Conservation (phyloP, 1,284 basidiomycete genomes). For the Calocybe gambosa region DNA sequence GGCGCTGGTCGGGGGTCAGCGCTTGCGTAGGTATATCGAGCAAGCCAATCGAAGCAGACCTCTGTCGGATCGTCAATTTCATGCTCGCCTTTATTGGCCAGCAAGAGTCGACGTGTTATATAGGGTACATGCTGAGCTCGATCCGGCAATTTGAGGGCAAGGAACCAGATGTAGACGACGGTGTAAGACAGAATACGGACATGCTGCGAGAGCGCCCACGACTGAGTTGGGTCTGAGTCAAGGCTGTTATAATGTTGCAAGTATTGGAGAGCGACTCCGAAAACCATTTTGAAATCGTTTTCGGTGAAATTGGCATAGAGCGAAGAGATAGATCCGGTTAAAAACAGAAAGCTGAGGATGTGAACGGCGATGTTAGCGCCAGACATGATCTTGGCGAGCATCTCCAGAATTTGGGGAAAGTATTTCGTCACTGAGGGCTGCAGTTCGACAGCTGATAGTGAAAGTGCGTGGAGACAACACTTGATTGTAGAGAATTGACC, state of each 20-base stretch:
- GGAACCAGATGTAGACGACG: slow-evolving; percentile 94
- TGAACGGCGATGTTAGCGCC: slow-evolving; percentile 92
- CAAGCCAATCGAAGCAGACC: slow-evolving; percentile 97
- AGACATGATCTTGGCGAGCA: slow-evolving; percentile 92
- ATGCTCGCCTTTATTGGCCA: slow-evolving; percentile 78
- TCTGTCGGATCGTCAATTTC: slow-evolving; percentile 88
- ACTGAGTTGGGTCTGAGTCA: slow-evolving; percentile 50
- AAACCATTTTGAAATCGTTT: slow-evolving; percentile 89
- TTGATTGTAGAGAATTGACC: slow-evolving; percentile 79
- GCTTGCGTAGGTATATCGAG: slow-evolving; percentile 91
- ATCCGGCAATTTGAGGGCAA: slow-evolving; percentile 83
- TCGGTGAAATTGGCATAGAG: slow-evolving; percentile 94
- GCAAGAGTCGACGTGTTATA: slow-evolving; percentile 82
- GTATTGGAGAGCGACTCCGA: slow-evolving; percentile 93
- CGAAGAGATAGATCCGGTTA: slow-evolving; percentile 72
- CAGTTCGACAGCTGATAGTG: slow-evolving; percentile 87
- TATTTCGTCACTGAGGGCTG: slow-evolving; percentile 79
- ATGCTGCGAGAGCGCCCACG: slow-evolving; percentile 92
- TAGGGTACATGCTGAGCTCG: slow-evolving; percentile 80
- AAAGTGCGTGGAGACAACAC: slow-evolving; percentile 88
- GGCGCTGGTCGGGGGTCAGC: slow-evolving; percentile 87
- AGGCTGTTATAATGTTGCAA: slow-evolving; percentile 86
- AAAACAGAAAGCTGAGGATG: slow-evolving; percentile 89
- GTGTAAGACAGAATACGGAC: slow-evolving; percentile 93
- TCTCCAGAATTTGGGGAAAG: slow-evolving; percentile 79